Evolutionary conservation across 495 filamentous ascomycete species (phyloP), one percentile per base, ranked within the genome.

Genomic region (Aspergillus kassunensis): DNA sequence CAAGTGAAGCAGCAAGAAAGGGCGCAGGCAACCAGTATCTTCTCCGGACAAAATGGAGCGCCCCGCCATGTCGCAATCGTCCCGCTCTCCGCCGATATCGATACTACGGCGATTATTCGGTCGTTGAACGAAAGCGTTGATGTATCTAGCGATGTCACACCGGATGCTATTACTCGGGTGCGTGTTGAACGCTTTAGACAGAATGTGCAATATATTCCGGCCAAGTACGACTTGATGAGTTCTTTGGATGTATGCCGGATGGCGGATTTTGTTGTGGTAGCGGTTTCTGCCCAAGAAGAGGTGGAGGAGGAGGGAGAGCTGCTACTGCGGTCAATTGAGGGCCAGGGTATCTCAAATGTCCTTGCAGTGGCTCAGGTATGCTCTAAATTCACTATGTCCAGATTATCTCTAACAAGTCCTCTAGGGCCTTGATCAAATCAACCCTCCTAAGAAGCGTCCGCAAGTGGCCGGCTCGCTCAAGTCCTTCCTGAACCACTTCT

Each of bases 31-130:
- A 80, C 79, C 0, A 90, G 82, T 36, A 73, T 98, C 9, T 98
- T 98, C 59, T 66, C 81, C 25, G 93, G 93, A 0, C 83, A 83
- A 47, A 84, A 90, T 73, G 90, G 87, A 21, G 93, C 91, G 11
- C 89, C 93, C 0, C 83, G 91, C 36, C 87, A 96, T 64, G 88
- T 97, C n/a, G 91, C 91, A 5, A 80, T 98, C 19, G 80, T 98
- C 6, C 89, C 95, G 0, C 73, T 98, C 7, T 89, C 89, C 63
- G 70, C 72, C 48, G 84, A 89, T 58, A 73, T 84, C 53, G 81
- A 92, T 64, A 74, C 80, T 19, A 64, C 75, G 23, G 76, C 78
- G 6, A 86, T 88, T 10, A 85, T 96, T 41, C 70, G 67, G 40
- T 75, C 75, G 49, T 64, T 98, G 64, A 91, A 90, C 70, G 72